These are phyloP conservation scores for Murraya koenigii DNA, from an alignment of 345 rosid species.

Conservation along the genomic window DNA sequence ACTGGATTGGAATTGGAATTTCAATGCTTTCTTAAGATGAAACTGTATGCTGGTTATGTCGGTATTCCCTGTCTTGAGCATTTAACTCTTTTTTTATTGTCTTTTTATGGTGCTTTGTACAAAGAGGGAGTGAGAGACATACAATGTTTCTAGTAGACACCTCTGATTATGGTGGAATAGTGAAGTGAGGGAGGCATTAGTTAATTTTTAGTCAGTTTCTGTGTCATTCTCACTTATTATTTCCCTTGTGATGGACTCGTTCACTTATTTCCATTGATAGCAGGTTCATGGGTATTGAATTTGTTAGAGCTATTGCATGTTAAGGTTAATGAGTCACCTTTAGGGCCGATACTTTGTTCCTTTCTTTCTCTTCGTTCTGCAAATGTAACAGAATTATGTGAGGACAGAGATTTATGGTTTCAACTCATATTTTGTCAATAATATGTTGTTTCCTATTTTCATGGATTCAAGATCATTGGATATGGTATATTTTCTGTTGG, in stretches of 20 bases:
- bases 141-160: neutral
- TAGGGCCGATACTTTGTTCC: neutral
- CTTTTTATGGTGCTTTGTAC: neutral
- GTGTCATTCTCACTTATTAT: neutral
- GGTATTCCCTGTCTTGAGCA: neutral
- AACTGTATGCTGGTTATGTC: neutral
- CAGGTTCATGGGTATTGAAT: neutral
- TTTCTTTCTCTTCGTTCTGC: conserved; percentile 6
- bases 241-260: neutral
- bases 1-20: neutral
- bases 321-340: neutral
- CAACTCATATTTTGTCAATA: neutral
- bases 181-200: neutral
- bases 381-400: neutral
- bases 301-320: neutral
- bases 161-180: neutral
- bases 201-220: neutral
- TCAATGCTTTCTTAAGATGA: neutral
- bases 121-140: neutral
- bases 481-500: neutral
- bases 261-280: neutral
- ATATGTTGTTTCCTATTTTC: neutral
- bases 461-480: neutral
- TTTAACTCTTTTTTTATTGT: neutral
- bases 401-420: neutral